A percentile compares a stretch with the other conserved stretches of the same genome.
Evolutionary conservation across 805 yeast species (phyloP).

Genomic region (Ogataea corticis): DNA sequence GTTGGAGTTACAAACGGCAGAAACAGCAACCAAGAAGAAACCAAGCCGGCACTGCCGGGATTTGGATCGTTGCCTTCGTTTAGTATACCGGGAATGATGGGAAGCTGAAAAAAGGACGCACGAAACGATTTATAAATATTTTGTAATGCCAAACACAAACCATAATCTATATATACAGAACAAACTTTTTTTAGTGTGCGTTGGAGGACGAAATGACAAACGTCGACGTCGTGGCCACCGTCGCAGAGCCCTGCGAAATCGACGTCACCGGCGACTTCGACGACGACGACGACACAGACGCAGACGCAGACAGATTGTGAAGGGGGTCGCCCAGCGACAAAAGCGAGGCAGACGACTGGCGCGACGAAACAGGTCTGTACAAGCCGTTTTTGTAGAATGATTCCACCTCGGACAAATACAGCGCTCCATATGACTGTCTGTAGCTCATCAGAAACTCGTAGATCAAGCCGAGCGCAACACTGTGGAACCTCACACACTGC

Average conservation of each 20-base stretch:
- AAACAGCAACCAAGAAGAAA: neutral
- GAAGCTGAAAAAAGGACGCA: constrained; percentile 1
- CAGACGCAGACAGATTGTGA: neutral
- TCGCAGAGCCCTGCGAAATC: constrained; percentile 1
- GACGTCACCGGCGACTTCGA: constrained; percentile 1
- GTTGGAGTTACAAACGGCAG: constrained; percentile 4
- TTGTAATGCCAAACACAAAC: neutral
- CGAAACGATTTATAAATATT: neutral
- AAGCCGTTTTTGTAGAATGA: constrained; percentile 31
- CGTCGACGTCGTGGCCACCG: constrained; percentile 5
- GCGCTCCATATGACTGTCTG: constrained; percentile 32
- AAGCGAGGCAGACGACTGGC: constrained; percentile 15
- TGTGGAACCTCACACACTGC: constrained; percentile 26
- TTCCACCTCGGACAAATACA: constrained; percentile 34
- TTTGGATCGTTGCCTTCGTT: constrained; percentile 22
- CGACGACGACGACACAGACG: neutral
- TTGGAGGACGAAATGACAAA: constrained; percentile 3
- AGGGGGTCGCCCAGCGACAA: neutral
- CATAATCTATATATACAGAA: neutral
- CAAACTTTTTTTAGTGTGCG: neutral
- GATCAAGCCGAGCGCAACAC: constrained; percentile 29
- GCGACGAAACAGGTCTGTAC: constrained; percentile 29
- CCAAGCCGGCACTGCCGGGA: constrained; percentile 13
- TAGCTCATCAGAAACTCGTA: constrained; percentile 37
- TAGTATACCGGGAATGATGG: constrained; percentile 18